Base-by-base conservation (phyloP, 129 eudicot species). In the Chrysanthemum makinoi region DNA sequence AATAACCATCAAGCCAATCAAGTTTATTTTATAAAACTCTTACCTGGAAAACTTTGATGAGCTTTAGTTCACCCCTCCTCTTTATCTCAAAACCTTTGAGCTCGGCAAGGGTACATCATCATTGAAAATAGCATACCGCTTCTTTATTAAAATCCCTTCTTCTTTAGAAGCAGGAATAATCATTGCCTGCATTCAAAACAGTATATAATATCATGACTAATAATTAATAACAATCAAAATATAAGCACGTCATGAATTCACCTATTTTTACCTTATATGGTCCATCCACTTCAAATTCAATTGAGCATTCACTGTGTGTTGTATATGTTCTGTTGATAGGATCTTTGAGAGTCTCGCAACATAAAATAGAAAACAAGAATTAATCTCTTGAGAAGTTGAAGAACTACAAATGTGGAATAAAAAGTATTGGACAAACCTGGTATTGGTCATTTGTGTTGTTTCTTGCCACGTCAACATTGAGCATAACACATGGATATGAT, bases 41-140 rank as follows among this genome's bases (percentile, higher is more conserved):
- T 90, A 95, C 99, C 89, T 95, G 97, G 79, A 95, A 95, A 69
- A 95, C 99, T 86, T 95, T 95, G 68, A 95, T 95, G 79, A 90
- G 99, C 96, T 95, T 95, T 59, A 95, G 97, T 81, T 95, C 99
- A 79, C 99, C 99, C 90, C 99, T 90, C 54, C 99, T 88, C 79
- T 95, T 95, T 74, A 95, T 95, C 84, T 95, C 97, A 81, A 95
- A 95, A 78, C 99, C 99, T 81, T 95, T 95, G 24, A 95, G 91
- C 83, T 95, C 99, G 1, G n/a, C n/a, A 46, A 95, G 94, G 71
- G 99, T 95, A 60, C 99, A 72, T 90, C 97, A 72, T 95, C 97
- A 84, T 90, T 90, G 63, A 95, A 95, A 77, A 95, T 97, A 70
- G 97, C 99, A 84, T 90, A 95, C 24, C n/a, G n/a, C 80, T 95